Evolutionary conservation across 768 basidiomycete species (phyloP).

Genomic region (Tricholoma flavovirens): DNA sequence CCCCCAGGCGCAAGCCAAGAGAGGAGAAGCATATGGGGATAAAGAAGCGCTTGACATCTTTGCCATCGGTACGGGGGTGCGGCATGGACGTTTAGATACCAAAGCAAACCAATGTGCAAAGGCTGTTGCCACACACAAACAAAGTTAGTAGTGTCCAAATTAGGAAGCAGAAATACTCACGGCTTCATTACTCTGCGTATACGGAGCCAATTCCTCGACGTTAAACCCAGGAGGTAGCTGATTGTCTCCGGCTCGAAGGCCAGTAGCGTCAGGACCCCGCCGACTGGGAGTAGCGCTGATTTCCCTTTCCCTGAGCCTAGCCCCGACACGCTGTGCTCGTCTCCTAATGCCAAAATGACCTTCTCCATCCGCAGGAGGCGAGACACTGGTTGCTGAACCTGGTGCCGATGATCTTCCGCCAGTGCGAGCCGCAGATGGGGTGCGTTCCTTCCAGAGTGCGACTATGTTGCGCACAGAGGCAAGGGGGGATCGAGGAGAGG

Average conservation of each 20-base stretch:
- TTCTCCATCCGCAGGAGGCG: conserved; percentile 33
- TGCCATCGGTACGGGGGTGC: conserved; percentile 73
- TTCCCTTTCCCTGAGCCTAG: conserved; percentile 28
- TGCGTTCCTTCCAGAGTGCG: conserved; percentile 74
- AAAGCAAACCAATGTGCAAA: conserved; percentile 75
- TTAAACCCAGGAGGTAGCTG: conserved; percentile 39
- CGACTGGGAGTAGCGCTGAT: conserved; percentile 20
- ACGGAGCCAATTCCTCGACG: conserved; percentile 39
- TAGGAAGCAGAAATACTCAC: conserved; percentile 27
- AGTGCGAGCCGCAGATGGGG: conserved; percentile 42
- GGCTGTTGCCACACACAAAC: conserved; percentile 49
- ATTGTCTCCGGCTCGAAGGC: conserved; percentile 27
- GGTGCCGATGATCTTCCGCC: conserved; percentile 31
- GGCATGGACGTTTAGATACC: conserved; percentile 92
- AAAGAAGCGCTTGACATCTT: conserved; percentile 76
- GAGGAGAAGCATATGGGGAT: conserved; percentile 77
- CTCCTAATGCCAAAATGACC: conserved; percentile 49
- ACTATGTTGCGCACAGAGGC: conserved; percentile 76
- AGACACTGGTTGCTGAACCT: conserved; percentile 31
- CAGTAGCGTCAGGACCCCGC: conserved; percentile 20
- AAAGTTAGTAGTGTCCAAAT: conserved; percentile 10
- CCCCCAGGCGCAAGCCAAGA: conserved; percentile 86
- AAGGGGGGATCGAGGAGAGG: conserved; percentile 64
- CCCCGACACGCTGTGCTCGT: conserved; percentile 35
- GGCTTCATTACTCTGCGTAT: conserved; percentile 44